Evolutionary conservation across 1,284 basidiomycete genomes (phyloP).

Genomic region (Butyriboletus appendiculatus): DNA sequence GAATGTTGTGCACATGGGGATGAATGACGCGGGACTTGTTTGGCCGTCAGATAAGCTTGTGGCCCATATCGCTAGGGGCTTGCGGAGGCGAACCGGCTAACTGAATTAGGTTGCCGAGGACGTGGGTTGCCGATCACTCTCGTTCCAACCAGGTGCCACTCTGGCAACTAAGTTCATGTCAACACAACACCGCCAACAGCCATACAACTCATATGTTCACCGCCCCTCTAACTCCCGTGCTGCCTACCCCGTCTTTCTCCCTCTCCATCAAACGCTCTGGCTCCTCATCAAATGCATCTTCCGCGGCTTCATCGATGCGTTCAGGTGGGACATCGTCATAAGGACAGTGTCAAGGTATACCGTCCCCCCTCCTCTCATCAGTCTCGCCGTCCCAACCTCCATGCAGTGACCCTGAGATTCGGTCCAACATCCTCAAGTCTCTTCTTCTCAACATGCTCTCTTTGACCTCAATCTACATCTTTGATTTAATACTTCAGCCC

Average conservation of each 20-base stretch:
- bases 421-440: conserved; percentile 71
- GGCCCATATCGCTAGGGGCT: conserved; percentile 9
- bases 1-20: conserved; percentile 1
- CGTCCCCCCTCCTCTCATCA: conserved; percentile 1
- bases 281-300: conserved; percentile 61
- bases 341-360: conserved; percentile 50
- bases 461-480: conserved; percentile 67
- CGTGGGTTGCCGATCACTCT: conserved; percentile 10
- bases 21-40: not conserved
- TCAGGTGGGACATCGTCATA: conserved; percentile 67
- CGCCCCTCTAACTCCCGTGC: conserved; percentile 41
- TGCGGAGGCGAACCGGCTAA: conserved; percentile 7
- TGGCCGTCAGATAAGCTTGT: not conserved
- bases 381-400: conserved; percentile 11
- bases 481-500: conserved; percentile 70
- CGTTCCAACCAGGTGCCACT: not conserved
- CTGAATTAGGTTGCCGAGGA: not conserved
- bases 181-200: conserved; percentile 8
- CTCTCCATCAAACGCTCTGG: conserved; percentile 56
- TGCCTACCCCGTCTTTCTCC: conserved; percentile 67
- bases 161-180: conserved; percentile 28
- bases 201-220: conserved; percentile 6
- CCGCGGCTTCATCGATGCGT: conserved; percentile 67
- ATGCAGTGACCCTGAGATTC: conserved; percentile 69
- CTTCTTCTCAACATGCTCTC: conserved; percentile 69